Evolutionary conservation across 345 rosid genomes (phyloP).

Genomic region (Balakata baccata): DNA sequence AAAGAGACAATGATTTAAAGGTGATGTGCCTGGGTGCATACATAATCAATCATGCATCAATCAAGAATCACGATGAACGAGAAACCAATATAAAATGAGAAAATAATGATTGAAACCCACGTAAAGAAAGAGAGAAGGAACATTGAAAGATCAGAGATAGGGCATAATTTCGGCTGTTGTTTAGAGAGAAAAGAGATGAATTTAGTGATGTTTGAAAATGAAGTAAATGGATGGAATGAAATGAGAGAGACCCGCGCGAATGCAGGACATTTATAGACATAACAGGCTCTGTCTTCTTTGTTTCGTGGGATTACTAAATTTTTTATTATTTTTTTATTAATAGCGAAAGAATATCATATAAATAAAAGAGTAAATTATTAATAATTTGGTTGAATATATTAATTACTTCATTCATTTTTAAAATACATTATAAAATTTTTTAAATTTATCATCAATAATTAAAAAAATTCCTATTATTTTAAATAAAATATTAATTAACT

Average conservation of each 20-base stretch:
- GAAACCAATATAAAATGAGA: background rate
- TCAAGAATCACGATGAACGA: background rate
- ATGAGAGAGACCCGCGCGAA: conserved; percentile 31
- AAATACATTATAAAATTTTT: no score
- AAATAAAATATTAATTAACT: no score
- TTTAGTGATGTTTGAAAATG: background rate
- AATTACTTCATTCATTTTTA: no score
- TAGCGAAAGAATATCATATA: no score
- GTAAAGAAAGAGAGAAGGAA: background rate
- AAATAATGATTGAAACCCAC: background rate
- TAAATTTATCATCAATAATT: no score
- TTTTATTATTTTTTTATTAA: no score
- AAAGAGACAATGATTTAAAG: background rate
- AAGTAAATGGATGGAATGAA: background rate
- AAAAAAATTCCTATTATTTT: no score
- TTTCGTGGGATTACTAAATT: no score
- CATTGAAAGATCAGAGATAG: conserved; percentile 14
- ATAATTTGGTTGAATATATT: no score
- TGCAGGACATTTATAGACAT: no score
- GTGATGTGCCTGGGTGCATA: background rate
- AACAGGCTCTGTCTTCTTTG: no score
- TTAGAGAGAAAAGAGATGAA: conserved; percentile 4
- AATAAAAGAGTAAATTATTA: no score
- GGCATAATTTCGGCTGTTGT: background rate
- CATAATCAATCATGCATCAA: background rate